Evolutionary conservation across 2,329 filamentous ascomycete genomes (phyloP).

Genomic region (Colletotrichum orchidophilum): DNA sequence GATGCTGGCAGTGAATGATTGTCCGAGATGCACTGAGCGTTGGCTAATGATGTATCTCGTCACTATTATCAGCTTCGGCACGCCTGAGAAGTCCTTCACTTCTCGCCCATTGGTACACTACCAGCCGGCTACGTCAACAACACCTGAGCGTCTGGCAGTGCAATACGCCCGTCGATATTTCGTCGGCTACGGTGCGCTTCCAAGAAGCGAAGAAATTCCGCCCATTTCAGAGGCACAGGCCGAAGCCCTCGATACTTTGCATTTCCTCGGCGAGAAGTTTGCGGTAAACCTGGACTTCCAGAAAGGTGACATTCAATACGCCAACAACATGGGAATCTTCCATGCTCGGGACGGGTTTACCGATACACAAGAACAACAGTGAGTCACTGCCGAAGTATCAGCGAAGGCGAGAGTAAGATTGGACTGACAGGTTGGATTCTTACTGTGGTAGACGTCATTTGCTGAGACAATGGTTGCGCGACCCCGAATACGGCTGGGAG

Average conservation of each 20-base stretch:
- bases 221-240: conserved; percentile 63
- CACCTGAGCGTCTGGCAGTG: conserved; percentile 64
- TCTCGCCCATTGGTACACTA: conserved; percentile 65
- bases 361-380: conserved; percentile 54
- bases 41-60: background rate
- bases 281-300: conserved; percentile 56
- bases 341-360: conserved; percentile 61
- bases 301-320: conserved; percentile 64
- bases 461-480: conserved; percentile 59
- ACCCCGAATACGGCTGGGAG: conserved; percentile 59
- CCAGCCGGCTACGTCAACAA: conserved; percentile 54
- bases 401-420: conserved; percentile 32
- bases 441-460: conserved; percentile 56
- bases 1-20: background rate
- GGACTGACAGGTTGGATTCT: conserved; percentile 19
- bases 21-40: background rate
- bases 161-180: conserved; percentile 70
- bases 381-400: conserved; percentile 36
- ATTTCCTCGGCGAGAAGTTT: conserved; percentile 58
- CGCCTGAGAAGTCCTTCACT: conserved; percentile 54
- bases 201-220: conserved; percentile 63
- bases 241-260: conserved; percentile 61
- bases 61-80: conserved; percentile 60
- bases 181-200: conserved; percentile 64
- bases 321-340: conserved; percentile 64